Conservation (phyloP, 805 yeast genomes). For the Sungouiella thailandica region DNA sequence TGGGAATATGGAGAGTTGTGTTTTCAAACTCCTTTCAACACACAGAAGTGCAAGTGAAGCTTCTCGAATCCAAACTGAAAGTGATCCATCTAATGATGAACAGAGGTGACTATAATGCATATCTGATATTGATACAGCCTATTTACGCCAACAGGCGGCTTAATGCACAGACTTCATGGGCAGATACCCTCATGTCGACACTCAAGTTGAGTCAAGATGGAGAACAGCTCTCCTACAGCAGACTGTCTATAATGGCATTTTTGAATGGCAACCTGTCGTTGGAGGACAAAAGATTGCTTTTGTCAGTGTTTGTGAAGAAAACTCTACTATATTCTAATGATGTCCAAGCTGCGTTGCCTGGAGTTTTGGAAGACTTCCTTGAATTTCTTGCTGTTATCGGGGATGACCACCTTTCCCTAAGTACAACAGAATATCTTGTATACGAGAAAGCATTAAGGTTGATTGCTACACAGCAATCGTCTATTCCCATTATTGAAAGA, state of each 20-base stretch:
- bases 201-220: conserved; percentile 15
- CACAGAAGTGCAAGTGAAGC: conserved; percentile 11
- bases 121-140: conserved; percentile 16
- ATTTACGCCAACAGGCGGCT: conserved; percentile 6
- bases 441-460: conserved; percentile 18
- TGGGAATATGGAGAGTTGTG: conserved; percentile 22
- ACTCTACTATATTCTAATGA: conserved; percentile 15
- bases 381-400: conserved; percentile 10
- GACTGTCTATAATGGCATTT: conserved; percentile 9
- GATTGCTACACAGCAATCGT: conserved; percentile 8
- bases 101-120: conserved; percentile 19
- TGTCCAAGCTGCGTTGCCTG: conserved; percentile 8
- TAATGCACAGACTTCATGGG: conserved; percentile 12
- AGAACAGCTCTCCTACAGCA: conserved; percentile 10
- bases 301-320: conserved; percentile 11
- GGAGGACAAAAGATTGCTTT: conserved; percentile 13
- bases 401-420: conserved; percentile 20
- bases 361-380: conserved; percentile 15
- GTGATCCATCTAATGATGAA: conserved; percentile 27
- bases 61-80: conserved; percentile 16
- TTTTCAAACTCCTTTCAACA: conserved; percentile 8
- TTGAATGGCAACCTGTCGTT: conserved; percentile 11
- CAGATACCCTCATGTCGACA: conserved; percentile 21
- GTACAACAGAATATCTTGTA: conserved; percentile 11
- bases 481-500: conserved; percentile 5